These are phyloP conservation scores for Guillardia theta DNA, from an alignment of 78 protist species.

Conservation along the genomic window DNA sequence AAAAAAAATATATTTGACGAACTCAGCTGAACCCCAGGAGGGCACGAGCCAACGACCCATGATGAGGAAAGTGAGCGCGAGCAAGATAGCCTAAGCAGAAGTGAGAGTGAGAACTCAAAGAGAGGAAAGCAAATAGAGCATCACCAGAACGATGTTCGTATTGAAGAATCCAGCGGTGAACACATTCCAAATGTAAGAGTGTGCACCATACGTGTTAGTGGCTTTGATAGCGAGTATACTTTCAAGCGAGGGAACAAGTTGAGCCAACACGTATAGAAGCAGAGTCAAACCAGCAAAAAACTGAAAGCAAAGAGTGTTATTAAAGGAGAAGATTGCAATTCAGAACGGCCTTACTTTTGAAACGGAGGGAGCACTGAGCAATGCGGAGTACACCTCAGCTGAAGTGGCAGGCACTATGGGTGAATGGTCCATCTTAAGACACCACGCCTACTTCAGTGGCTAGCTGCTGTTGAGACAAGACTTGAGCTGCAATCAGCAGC, in stretches of 20 bases:
- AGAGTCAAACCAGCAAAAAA: not conserved
- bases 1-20: not conserved
- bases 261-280: not conserved
- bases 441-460: too few species aligned
- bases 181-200: not conserved
- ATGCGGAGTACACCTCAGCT: too few species aligned
- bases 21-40: not conserved
- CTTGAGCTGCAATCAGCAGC: too few species aligned
- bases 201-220: conserved; percentile 17
- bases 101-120: not conserved
- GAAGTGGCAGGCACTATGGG: too few species aligned
- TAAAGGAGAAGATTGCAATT: too few species aligned
- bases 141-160: not conserved
- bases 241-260: not conserved
- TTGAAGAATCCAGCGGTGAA: conserved; percentile 24
- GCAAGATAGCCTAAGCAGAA: not conserved
- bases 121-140: not conserved
- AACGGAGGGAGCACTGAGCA: too few species aligned
- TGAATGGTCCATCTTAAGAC: too few species aligned
- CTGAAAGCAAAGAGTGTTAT: too few species aligned
- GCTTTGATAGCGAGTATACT: conserved; percentile 8
- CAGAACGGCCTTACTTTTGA: too few species aligned
- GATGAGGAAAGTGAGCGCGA: not conserved
- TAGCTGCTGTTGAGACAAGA: too few species aligned
- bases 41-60: not conserved